Percentiles rank a stretch among this genome's conserved stretches.
These are phyloP conservation scores for Mycena vitilis DNA, from an alignment of 768 basidiomycete genomes.

Conservation along the genomic window DNA sequence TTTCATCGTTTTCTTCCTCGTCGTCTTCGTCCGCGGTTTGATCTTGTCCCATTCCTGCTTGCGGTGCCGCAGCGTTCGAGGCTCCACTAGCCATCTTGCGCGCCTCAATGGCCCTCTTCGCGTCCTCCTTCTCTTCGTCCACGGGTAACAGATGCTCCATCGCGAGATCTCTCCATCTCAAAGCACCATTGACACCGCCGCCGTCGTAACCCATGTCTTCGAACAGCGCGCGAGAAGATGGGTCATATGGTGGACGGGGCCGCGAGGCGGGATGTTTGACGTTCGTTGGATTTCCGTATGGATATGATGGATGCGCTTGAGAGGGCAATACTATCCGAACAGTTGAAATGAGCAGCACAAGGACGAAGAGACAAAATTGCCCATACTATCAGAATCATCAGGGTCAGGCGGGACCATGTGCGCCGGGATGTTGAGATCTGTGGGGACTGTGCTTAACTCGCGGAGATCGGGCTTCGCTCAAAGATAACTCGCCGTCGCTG, in stretches of 20 bases:
- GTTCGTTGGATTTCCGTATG: constrained; percentile 88
- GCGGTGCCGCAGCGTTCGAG: constrained; percentile 60
- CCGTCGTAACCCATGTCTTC: constrained; percentile 89
- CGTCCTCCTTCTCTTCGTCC: constrained; percentile 81
- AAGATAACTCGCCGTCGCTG: constrained; percentile 69
- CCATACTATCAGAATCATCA: constrained; percentile 86
- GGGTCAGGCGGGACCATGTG: constrained; percentile 90
- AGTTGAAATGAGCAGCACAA: neutral
- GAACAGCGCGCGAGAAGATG: constrained; percentile 82
- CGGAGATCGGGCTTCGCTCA: constrained; percentile 47
- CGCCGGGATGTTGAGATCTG: constrained; percentile 84
- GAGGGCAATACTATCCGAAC: constrained; percentile 75
- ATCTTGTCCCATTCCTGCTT: constrained; percentile 49
- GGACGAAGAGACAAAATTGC: neutral
- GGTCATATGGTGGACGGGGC: constrained; percentile 79
- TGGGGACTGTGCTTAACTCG: constrained; percentile 47
- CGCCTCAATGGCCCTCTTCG: constrained; percentile 76
- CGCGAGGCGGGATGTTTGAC: constrained; percentile 83
- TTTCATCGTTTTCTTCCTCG: constrained; percentile 62
- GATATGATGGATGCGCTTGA: constrained; percentile 90
- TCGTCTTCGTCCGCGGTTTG: constrained; percentile 60
- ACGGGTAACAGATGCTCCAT: constrained; percentile 78
- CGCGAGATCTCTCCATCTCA: constrained; percentile 88
- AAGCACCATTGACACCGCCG: constrained; percentile 79
- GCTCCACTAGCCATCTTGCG: constrained; percentile 87